These are phyloP conservation scores for Claviceps sp. DNA, from an alignment of 2,329 filamentous ascomycete species.

Conservation along the genomic window DNA sequence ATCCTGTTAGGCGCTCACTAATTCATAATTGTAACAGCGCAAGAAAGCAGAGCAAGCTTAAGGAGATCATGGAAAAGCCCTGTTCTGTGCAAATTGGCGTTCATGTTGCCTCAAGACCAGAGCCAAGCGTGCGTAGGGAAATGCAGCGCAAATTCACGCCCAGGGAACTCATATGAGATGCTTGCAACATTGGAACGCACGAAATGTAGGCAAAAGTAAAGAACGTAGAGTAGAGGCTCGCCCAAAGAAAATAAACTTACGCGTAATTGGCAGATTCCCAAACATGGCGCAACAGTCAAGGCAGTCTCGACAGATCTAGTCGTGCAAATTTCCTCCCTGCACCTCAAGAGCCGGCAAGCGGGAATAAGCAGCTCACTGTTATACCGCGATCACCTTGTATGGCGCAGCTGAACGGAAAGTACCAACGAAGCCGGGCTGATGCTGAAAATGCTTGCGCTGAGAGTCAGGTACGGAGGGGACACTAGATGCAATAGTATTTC, in stretches of 20 bases:
- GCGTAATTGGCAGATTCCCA: conserved; percentile 25
- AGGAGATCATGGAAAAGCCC: background rate
- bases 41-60: background rate
- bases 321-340: background rate
- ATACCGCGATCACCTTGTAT: background rate
- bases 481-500: background rate
- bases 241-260: conserved; percentile 18
- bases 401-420: background rate
- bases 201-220: background rate
- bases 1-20: conserved; percentile 6
- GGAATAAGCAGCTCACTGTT: background rate
- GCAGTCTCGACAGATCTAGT: background rate
- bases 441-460: background rate
- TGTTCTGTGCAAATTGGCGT: background rate
- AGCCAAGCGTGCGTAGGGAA: background rate
- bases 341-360: background rate
- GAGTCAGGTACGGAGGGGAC: background rate
- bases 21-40: background rate
- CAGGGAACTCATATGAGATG: background rate
- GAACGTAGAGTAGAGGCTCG: background rate
- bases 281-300: conserved; percentile 23
- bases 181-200: background rate
- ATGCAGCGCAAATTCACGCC: background rate
- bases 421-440: background rate
- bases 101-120: background rate